These are phyloP conservation scores for Fusarium xyrophilum DNA, from an alignment of 2,329 filamentous ascomycete genomes.

Conservation along the genomic window DNA sequence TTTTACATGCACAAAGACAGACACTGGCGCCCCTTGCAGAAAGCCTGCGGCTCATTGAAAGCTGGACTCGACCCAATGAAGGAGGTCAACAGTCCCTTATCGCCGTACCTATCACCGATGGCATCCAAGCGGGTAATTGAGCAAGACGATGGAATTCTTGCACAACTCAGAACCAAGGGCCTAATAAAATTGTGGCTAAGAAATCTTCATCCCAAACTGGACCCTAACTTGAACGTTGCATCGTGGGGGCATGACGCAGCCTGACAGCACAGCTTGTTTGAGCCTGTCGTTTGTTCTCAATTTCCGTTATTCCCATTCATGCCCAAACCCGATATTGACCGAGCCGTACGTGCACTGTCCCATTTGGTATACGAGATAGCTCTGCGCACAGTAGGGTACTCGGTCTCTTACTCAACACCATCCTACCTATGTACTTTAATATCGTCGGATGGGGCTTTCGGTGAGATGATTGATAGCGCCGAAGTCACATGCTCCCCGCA, in stretches of 20 bases:
- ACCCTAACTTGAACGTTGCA: slow-evolving; percentile 11
- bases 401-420: slow-evolving; percentile 1
- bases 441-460: slow-evolving; percentile 31
- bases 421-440: background rate
- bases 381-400: slow-evolving; percentile 16
- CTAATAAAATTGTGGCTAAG: background rate
- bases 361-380: background rate
- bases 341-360: slow-evolving; percentile 33
- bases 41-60: slow-evolving; percentile 36
- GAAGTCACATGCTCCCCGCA: slow-evolving; percentile 33
- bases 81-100: slow-evolving; percentile 18
- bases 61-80: slow-evolving; percentile 20
- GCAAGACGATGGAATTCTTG: slow-evolving; percentile 15
- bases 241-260: slow-evolving; percentile 20
- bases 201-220: background rate
- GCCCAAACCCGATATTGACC: slow-evolving; percentile 37
- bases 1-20: slow-evolving; percentile 38
- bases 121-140: slow-evolving; percentile 7
- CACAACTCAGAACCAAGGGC: slow-evolving; percentile 3
- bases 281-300: slow-evolving; percentile 7
- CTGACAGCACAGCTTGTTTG: background rate
- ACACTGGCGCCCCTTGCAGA: slow-evolving; percentile 37
- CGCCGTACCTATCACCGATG: slow-evolving; percentile 7
- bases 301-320: slow-evolving; percentile 21
- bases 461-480: slow-evolving; percentile 36